phyloP scores from a whole-genome alignment of 202 grass and related monocot genomes.

The Hordeum pubiflorum region DNA sequence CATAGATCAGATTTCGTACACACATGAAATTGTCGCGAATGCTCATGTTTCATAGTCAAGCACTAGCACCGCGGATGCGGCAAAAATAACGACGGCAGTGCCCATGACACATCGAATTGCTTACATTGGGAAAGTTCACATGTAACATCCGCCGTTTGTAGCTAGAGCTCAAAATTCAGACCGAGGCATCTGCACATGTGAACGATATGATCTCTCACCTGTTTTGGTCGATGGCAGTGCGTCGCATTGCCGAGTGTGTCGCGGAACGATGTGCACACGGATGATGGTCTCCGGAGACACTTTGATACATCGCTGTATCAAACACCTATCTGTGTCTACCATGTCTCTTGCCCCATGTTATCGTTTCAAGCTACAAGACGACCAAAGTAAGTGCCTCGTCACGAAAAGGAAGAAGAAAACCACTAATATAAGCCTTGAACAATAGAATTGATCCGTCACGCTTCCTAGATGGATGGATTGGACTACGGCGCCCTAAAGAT shows the following conservation, averaged over 20 bases:
- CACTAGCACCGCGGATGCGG: neutral
- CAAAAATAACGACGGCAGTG: neutral
- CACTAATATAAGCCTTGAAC: neutral
- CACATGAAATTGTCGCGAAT: too few relatives aligned
- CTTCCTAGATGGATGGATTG: neutral
- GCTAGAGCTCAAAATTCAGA: neutral
- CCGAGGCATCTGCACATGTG: neutral
- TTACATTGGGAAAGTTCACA: neutral
- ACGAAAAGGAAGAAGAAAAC: too few relatives aligned
- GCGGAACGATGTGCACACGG: too few relatives aligned
- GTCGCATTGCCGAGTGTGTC: neutral
- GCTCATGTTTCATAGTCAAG: neutral
- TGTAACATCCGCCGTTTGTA: neutral
- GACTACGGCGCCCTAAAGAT: neutral
- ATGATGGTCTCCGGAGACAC: too few relatives aligned
- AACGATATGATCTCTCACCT: neutral
- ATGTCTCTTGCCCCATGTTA: neutral
- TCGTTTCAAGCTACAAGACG: constrained; percentile 14
- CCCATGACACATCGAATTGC: neutral
- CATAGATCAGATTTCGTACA: too few relatives aligned
- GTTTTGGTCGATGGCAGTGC: too few relatives aligned
- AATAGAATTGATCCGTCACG: too few relatives aligned
- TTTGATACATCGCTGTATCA: too few relatives aligned
- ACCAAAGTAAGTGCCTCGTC: neutral
- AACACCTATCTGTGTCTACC: neutral